These are phyloP conservation scores for Aspergillus hiratsukae DNA, from an alignment of 2,329 filamentous ascomycete species.

Conservation along the genomic window DNA sequence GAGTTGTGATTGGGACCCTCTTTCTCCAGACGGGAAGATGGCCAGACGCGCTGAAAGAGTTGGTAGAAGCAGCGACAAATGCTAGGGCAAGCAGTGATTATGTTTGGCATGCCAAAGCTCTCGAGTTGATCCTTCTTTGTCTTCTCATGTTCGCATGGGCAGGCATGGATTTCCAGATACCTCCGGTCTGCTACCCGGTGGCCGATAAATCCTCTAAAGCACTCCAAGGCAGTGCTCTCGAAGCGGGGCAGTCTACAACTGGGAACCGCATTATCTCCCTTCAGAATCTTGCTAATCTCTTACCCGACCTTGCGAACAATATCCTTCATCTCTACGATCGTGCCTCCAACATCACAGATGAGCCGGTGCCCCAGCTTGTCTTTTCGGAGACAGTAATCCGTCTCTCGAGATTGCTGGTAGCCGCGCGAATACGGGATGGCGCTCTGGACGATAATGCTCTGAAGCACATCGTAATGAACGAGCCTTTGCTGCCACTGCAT, in stretches of 20 bases:
- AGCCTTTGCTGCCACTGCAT: constrained; percentile 34
- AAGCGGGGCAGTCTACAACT: constrained; percentile 43
- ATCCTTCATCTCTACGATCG: constrained; percentile 54
- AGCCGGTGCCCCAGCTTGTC: constrained; percentile 51
- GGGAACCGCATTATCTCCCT: constrained; percentile 44
- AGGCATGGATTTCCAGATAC: constrained; percentile 69
- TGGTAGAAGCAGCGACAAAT: constrained; percentile 72
- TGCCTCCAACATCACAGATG: constrained; percentile 48
- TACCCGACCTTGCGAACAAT: constrained; percentile 55
- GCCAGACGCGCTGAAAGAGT: constrained; percentile 79
- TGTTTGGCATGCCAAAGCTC: constrained; percentile 93
- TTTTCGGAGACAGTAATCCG: constrained; percentile 56
- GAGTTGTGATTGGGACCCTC: constrained; percentile 75
- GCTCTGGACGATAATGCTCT: constrained; percentile 48
- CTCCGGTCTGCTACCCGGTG: constrained; percentile 49
- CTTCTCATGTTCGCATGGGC: constrained; percentile 81
- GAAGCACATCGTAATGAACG: constrained; percentile 57
- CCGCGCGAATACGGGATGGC: constrained; percentile 48
- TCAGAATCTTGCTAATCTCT: constrained; percentile 48
- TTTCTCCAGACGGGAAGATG: constrained; percentile 88
- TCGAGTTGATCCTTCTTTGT: constrained; percentile 81
- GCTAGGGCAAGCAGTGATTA: constrained; percentile 81
- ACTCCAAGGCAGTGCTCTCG: constrained; percentile 35
- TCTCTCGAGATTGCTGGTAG: constrained; percentile 49
- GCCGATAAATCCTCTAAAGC: constrained; percentile 47